Conservation (phyloP, 306 rosid genomes). For the Adenanthera pavonina region DNA sequence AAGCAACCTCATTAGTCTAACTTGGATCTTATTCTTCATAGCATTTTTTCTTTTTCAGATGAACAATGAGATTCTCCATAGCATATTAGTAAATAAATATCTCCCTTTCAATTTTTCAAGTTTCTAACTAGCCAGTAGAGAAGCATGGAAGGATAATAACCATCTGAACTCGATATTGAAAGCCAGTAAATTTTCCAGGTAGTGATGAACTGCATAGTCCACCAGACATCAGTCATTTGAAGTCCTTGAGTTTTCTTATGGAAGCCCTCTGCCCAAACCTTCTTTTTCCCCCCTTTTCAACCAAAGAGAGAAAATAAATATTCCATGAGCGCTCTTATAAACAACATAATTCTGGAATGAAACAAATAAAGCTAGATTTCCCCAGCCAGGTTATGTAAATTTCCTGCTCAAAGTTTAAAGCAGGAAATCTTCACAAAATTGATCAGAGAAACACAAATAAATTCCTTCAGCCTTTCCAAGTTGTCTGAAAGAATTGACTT, state of each 20-base stretch:
- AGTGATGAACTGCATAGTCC: constrained; percentile 4
- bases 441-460: neutral
- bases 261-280: neutral
- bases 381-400: neutral
- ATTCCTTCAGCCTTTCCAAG: constrained; percentile 11
- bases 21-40: no score
- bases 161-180: constrained; percentile 2
- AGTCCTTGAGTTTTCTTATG: neutral
- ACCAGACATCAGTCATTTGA: constrained; percentile 3
- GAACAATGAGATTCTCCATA: no score
- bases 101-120: neutral
- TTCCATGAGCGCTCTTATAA: neutral
- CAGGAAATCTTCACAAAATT: neutral
- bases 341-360: constrained; percentile 1
- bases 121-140: constrained; percentile 27
- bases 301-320: neutral
- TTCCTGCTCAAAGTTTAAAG: constrained; percentile 8
- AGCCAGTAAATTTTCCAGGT: constrained; percentile 1
- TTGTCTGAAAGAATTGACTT: neutral
- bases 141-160: neutral
- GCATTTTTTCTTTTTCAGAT: no score
- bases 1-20: no score
- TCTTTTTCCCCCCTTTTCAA: neutral
- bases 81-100: constrained; percentile 10
- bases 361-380: neutral